Percentiles rank a stretch among this genome's conserved stretches.
phyloP scores from a whole-genome alignment of 306 rosid species.

The Cercis canadensis region DNA sequence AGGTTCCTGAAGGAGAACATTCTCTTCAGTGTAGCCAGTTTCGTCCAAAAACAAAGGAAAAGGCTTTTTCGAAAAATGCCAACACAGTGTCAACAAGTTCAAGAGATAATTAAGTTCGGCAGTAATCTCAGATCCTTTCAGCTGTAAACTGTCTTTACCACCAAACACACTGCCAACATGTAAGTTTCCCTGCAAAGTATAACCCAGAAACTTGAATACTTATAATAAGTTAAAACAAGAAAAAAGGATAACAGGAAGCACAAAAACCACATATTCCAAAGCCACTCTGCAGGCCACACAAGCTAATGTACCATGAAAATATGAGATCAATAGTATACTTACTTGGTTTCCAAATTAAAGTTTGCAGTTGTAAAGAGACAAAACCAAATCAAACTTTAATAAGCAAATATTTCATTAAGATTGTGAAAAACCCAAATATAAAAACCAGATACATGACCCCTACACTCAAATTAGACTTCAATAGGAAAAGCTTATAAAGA shows the following conservation, averaged over 20 bases:
- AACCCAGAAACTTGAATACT: slow-evolving; percentile 29
- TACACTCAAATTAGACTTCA: not conserved
- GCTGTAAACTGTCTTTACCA: slow-evolving; percentile 71
- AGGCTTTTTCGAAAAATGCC: slow-evolving; percentile 94
- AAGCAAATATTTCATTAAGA: no score
- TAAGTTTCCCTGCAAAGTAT: slow-evolving; percentile 71
- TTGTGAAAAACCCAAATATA: not conserved
- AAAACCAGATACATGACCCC: slow-evolving; percentile 5
- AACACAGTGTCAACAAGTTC: slow-evolving; percentile 79
- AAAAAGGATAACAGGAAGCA: not conserved
- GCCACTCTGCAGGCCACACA: slow-evolving; percentile 8
- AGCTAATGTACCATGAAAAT: slow-evolving; percentile 5
- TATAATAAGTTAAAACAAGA: not conserved
- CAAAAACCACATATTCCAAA: slow-evolving; percentile 24
- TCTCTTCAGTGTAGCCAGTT: slow-evolving; percentile 72
- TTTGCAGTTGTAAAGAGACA: not conserved
- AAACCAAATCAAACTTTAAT: not conserved
- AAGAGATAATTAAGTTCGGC: slow-evolving; percentile 77
- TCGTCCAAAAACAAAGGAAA: slow-evolving; percentile 82
- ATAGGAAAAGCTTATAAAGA: not conserved
- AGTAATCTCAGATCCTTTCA: slow-evolving; percentile 66
- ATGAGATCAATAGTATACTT: slow-evolving; percentile 4
- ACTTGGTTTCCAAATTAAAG: slow-evolving; percentile 6
- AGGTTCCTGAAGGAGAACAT: slow-evolving; percentile 89
- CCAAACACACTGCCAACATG: slow-evolving; percentile 79